Evolutionary conservation across 1,284 basidiomycete genomes (phyloP).

Genomic region (Cutaneotrichosporon arboriforme): DNA sequence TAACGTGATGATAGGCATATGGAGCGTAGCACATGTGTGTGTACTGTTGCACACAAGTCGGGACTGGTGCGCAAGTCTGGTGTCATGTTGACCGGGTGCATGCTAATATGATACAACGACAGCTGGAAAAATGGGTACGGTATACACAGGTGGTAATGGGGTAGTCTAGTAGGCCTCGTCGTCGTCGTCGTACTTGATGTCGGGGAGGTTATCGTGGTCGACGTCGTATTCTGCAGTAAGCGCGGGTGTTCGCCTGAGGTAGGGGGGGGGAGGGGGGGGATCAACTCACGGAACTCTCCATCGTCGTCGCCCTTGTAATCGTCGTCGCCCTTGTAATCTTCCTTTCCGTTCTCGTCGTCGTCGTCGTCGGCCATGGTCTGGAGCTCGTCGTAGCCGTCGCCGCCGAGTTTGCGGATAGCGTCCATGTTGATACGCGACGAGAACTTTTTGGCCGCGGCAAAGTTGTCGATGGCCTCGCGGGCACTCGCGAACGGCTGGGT

Average conservation of each 20-base stretch:
- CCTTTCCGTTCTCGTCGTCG: conserved; percentile 11
- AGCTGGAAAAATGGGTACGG: not conserved
- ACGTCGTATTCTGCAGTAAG: not conserved
- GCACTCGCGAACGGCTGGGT: conserved; percentile 32
- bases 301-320: conserved; percentile 1
- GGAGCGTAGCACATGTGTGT: too few species aligned
- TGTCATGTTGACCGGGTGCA: not conserved
- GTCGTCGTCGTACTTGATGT: conserved; percentile 7
- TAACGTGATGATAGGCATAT: conserved; percentile 17
- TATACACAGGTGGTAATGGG: too few species aligned
- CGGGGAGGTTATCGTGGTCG: not conserved
- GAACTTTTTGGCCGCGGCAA: conserved; percentile 36
- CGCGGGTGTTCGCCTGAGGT: too few species aligned
- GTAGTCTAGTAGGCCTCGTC: not conserved
- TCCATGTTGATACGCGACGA: conserved; percentile 40
- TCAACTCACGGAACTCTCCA: not conserved
- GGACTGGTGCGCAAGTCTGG: too few species aligned
- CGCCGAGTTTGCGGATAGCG: conserved; percentile 23
- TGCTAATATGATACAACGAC: not conserved
- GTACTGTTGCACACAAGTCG: not conserved
- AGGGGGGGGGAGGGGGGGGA: not conserved
- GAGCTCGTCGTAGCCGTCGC: conserved; percentile 15
- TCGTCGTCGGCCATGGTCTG: conserved; percentile 25
- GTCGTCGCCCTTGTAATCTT: conserved; percentile 10
- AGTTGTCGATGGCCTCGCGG: conserved; percentile 32